A percentile compares a stretch with the other conserved stretches of the same genome.
Evolutionary conservation across 768 basidiomycete genomes (phyloP).

Genomic region (Cyclocybe cylindracea): DNA sequence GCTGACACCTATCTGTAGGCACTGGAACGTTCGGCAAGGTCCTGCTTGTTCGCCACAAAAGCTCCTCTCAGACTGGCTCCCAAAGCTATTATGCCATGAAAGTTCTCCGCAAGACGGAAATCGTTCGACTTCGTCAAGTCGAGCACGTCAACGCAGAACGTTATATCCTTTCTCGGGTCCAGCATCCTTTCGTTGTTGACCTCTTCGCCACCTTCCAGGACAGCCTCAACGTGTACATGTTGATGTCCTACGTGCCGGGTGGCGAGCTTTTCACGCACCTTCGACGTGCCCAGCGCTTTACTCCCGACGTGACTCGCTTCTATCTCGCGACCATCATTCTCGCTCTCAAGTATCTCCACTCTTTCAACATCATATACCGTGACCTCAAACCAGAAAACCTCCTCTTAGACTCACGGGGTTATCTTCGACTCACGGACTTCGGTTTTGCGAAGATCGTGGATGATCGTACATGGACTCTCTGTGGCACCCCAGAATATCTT

Average conservation of each 20-base stretch:
- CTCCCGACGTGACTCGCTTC: slow-evolving; percentile 96
- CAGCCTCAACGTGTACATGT: slow-evolving; percentile 95
- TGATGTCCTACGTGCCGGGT: slow-evolving; percentile 94
- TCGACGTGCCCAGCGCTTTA: slow-evolving; percentile 91
- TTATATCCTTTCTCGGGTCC: slow-evolving; percentile 86
- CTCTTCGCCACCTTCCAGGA: slow-evolving; percentile 96
- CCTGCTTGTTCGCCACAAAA: slow-evolving; percentile 79
- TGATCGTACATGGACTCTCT: slow-evolving; percentile 97
- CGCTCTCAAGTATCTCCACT: slow-evolving; percentile 92
- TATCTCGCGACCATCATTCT: slow-evolving; percentile 96
- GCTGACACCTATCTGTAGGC: slow-evolving; percentile 44
- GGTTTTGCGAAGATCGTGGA: slow-evolving; percentile 98
- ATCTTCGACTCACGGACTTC: slow-evolving; percentile 95
- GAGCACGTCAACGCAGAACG: slow-evolving; percentile 98
- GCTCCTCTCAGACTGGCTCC: slow-evolving; percentile 45
- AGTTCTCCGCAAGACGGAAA: slow-evolving; percentile 82
- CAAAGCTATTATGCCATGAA: slow-evolving; percentile 85
- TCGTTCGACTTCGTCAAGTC: slow-evolving; percentile 89
- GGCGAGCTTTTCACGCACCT: slow-evolving; percentile 98
- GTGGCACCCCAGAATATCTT: slow-evolving; percentile 94
- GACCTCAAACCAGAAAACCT: slow-evolving; percentile 99
- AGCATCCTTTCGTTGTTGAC: slow-evolving; percentile 96
- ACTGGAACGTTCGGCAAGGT: slow-evolving; percentile 97
- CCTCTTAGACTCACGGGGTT: slow-evolving; percentile 91
- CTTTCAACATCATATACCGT: slow-evolving; percentile 96